These are phyloP conservation scores for Trichoderma endophyticum DNA, from an alignment of 2,329 filamentous ascomycete genomes.

Conservation along the genomic window DNA sequence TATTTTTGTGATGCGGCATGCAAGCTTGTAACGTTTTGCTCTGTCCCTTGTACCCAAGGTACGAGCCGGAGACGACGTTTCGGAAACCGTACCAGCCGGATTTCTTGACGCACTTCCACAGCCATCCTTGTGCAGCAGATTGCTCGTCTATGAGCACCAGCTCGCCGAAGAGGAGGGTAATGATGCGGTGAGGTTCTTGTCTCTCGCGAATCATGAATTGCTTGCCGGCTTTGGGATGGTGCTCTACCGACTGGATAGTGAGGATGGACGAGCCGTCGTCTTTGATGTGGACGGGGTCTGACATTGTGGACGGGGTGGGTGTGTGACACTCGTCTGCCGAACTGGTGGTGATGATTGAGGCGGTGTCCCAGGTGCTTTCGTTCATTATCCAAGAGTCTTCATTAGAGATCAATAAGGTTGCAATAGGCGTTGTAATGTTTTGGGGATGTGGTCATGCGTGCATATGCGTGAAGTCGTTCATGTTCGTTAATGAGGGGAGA, in stretches of 20 bases:
- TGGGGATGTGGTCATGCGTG: neutral
- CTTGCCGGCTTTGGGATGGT: neutral
- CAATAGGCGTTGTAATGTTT: neutral
- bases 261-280: neutral
- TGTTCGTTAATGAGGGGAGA: neutral
- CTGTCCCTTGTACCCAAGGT: neutral
- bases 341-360: neutral
- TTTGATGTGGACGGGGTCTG: neutral
- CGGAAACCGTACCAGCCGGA: constrained; percentile 12
- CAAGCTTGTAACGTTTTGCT: neutral
- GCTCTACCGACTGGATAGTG: neutral
- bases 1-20: neutral
- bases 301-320: neutral
- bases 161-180: neutral
- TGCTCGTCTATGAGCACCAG: neutral
- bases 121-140: neutral
- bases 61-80: constrained; percentile 4
- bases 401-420: neutral
- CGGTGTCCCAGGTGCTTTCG: neutral
- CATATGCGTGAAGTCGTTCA: neutral
- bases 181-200: neutral
- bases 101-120: constrained; percentile 2
- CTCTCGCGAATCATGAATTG: neutral
- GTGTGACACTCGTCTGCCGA: neutral
- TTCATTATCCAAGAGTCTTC: neutral